Evolutionary conservation across 2,329 filamentous ascomycete species (phyloP), one percentile per base, ranked within the genome.

Genomic region (Ascochyta pisi): DNA sequence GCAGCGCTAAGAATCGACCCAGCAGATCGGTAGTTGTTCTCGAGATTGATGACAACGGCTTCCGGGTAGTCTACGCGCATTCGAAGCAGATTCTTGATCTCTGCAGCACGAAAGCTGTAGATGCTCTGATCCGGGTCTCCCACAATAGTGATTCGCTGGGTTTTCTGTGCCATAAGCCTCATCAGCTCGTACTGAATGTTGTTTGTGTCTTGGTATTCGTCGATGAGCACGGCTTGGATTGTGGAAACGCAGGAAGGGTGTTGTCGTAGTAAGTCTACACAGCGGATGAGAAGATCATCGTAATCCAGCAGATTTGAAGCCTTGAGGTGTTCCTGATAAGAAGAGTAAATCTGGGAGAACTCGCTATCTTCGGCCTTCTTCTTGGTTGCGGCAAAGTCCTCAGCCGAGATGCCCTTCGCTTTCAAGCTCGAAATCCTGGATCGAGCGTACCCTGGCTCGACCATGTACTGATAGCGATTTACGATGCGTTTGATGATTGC

Each of bases 151-250:
- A 98, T 94, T n/a, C 87, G 84, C 52, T 86, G 84, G 39, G 84
- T 82, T 22, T 82, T 78, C 57, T 91, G 86, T 1, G 93, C 91
- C 67, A 99, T 88, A 0, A 96, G 82, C 60, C 85, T 89, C 92
- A 97, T 97, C 38, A 99, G 80, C 65, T 97, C 92, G 68, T 96
- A 98, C 74, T 99, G 94, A 4, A 97, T 88, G 19, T 91, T 85
- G 71, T 98, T 99, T 7, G 94, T 98, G 76, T 99, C 94, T 76
- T 99, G 94, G 61, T 97, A 99, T 71, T 99, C 94, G 72, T 99
- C 94, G 60, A 99, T 96, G 41, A 99, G 82, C 6, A 98, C 92
- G 0, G 91, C 86, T 74, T 97, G 88, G 16, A 99, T 87, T 65
- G 96, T 97, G 13, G 88, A 88, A 3, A 97, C 93, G 67, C 93